Percentiles rank a stretch among this genome's conserved stretches.
These are phyloP conservation scores for Phytophthora idaei DNA, from an alignment of 352 stramenopile genomes.

Conservation along the genomic window DNA sequence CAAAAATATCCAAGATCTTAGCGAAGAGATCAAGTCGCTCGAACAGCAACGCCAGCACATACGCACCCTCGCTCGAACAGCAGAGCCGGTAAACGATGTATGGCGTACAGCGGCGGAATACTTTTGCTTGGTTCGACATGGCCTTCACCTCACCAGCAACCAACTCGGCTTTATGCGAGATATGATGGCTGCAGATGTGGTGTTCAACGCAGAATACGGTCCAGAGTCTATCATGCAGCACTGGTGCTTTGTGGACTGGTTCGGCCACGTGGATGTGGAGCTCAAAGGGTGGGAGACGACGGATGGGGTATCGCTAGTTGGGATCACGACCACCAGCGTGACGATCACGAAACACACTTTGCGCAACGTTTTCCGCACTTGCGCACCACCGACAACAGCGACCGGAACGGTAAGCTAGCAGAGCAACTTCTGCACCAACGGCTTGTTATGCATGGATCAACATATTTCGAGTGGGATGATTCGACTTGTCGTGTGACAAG, in stretches of 20 bases:
- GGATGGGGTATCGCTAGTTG: not conserved
- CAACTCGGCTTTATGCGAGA: not conserved
- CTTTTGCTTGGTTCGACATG: not conserved
- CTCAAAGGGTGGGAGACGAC: not conserved
- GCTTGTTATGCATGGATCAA: conserved; percentile 1
- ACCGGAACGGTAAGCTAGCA: not conserved
- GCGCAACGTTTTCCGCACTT: conserved; percentile 3
- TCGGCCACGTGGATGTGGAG: not conserved
- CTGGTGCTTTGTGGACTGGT: not conserved
- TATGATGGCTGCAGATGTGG: not conserved
- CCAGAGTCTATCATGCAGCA: not conserved
- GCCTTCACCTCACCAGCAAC: not conserved
- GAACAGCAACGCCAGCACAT: not conserved
- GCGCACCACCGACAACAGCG: conserved; percentile 2
- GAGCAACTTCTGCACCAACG: conserved; percentile 1
- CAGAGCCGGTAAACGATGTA: not conserved
- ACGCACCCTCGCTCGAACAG: not conserved
- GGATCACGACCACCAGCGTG: not conserved
- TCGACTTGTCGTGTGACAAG: not conserved
- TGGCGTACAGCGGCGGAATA: not conserved
- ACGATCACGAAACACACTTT: not conserved
- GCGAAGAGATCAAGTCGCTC: not conserved
- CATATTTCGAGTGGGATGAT: not conserved
- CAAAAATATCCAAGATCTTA: not conserved
- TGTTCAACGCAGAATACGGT: not conserved